Evolutionary conservation across 2,329 filamentous ascomycete genomes (phyloP), one percentile per base, ranked within the genome.

Genomic region (Aspergillus jensenii): DNA sequence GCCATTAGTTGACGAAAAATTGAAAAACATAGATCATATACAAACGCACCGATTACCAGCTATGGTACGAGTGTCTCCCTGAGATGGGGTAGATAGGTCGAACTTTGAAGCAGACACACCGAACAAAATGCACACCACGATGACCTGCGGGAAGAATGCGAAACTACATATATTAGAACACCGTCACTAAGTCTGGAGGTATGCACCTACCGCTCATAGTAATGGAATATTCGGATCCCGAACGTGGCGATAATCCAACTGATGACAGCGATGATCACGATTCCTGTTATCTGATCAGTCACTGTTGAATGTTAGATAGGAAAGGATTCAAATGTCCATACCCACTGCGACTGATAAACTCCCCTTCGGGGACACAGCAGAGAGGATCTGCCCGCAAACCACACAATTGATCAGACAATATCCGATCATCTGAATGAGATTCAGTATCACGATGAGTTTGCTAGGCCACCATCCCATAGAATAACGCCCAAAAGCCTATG

Each of bases 341-440:
- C 87, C 87, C 1, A 89, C 87, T 35, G 84, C 81, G 19, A 89
- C 81, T 2, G 83, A 84, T 73, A 89, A 79, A 59, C 76, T 80
- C n/a, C 78, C 81, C 59, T 81, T 79, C 1, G 77, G 72, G 12
- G 84, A 85, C 4, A 90, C 84, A 2, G 87, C 87, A 4, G 84
- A 87, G 2, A 90, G 74, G 25, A 89, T 88, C 67, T 90, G 87
- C 0, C 88, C 88, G 2, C 84, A 84, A 15, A 90, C 79, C 6
- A 90, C 85, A 35, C 82, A 85, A 68, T 87, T 84, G 59, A 90
- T 84, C 68, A 88, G 74, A 17, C 79, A 77, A 63, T 88, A 88
- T 8, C 85, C 85, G 3, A 87, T 76, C 66, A 88, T 77, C 21
- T 87, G 81, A 45, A 88, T 80, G 47, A 88, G 75, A 65, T 87